These are phyloP conservation scores for Botrytis hyacinthi DNA, from an alignment of 2,329 filamentous ascomycete species.

Conservation along the genomic window DNA sequence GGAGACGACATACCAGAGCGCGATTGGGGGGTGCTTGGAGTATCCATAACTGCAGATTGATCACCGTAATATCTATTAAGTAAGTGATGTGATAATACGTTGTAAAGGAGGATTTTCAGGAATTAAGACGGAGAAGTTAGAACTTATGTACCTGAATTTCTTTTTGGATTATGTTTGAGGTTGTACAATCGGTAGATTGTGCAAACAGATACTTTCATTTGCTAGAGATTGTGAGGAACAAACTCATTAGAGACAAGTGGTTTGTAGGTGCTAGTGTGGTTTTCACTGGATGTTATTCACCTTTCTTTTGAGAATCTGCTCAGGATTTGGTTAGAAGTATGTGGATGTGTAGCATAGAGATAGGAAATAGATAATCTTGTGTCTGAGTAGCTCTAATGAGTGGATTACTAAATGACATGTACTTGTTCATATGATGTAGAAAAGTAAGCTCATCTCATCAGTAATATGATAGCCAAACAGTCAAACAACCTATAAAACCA, in stretches of 20 bases:
- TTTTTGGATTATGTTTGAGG: background rate
- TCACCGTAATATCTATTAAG: background rate
- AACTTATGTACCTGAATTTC: background rate
- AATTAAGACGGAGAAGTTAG: fast-evolving
- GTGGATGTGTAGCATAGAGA: background rate
- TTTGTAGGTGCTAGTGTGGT: background rate
- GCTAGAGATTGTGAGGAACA: background rate
- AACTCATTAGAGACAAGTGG: background rate
- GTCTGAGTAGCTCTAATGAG: background rate
- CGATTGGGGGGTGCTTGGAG: background rate
- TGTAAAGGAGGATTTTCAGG: background rate
- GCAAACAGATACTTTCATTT: background rate
- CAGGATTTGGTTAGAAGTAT: background rate
- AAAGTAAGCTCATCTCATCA: background rate
- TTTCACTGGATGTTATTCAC: background rate
- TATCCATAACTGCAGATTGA: background rate
- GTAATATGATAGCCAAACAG: background rate
- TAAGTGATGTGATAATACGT: background rate
- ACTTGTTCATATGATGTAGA: background rate
- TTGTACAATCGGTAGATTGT: background rate
- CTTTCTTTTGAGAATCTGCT: background rate
- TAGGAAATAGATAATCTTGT: background rate
- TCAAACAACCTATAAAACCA: background rate
- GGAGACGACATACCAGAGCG: background rate
- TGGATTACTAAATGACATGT: background rate